phyloP scores from a whole-genome alignment of 225 moss, liverwort and hornwort genomes.

The Thuidium tamariscinum region DNA sequence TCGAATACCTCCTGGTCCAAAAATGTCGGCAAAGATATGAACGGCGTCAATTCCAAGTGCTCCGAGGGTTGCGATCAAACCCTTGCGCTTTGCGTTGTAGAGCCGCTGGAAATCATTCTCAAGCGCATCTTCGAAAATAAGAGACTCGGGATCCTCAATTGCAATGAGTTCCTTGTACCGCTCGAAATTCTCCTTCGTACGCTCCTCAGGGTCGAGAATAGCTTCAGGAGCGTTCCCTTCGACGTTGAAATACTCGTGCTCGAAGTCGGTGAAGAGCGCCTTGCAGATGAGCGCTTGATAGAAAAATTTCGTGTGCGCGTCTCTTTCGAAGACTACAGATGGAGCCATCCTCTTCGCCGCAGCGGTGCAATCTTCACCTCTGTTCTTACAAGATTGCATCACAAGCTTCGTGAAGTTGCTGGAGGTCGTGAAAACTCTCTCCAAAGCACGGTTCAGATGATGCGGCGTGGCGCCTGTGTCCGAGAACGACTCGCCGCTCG shows the following conservation, averaged over 20 bases:
- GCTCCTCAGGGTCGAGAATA: constrained; percentile 10
- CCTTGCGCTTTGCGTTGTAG: constrained; percentile 5
- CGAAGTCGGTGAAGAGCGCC: constrained; percentile 20
- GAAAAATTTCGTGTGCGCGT: constrained; percentile 10
- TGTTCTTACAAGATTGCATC: neutral
- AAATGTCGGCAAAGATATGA: neutral
- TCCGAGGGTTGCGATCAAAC: neutral
- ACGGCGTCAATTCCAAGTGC: neutral
- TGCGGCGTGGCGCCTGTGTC: constrained; percentile 25
- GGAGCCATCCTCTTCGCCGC: neutral
- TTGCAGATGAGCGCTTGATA: constrained; percentile 22
- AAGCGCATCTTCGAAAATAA: neutral
- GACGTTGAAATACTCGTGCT: constrained; percentile 20
- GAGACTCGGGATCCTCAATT: neutral
- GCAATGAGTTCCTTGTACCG: neutral
- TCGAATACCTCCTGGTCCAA: neutral
- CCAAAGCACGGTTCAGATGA: constrained; percentile 8
- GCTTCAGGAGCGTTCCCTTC: neutral
- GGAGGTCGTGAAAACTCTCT: constrained; percentile 8
- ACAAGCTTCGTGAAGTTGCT: constrained; percentile 16
- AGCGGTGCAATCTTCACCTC: neutral
- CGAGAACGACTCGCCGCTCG: constrained; percentile 12
- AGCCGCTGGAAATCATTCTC: constrained; percentile 10
- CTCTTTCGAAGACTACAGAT: constrained; percentile 11
- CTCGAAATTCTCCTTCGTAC: neutral